Conservation (phyloP, 306 rosid genomes). For the Geum urbanum region DNA sequence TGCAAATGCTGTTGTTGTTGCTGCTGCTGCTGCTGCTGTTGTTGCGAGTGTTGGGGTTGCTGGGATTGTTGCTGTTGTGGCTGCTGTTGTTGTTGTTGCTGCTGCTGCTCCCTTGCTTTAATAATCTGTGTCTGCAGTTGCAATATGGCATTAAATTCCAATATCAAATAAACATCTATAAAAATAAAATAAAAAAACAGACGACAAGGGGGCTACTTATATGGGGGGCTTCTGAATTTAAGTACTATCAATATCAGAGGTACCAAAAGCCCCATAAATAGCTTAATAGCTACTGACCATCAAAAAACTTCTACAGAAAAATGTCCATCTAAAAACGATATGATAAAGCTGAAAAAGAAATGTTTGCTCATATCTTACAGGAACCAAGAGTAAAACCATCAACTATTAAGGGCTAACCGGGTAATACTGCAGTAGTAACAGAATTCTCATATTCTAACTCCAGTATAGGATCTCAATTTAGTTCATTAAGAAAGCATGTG, state of each 20-base stretch:
- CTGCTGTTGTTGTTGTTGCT: constrained; percentile 54
- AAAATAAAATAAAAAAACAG: neutral
- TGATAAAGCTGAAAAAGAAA: neutral
- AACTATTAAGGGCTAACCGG: neutral
- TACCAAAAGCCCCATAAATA: neutral
- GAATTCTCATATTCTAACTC: constrained; percentile 4
- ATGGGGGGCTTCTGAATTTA: constrained; percentile 10
- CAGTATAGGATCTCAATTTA: neutral
- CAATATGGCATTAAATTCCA: constrained; percentile 33
- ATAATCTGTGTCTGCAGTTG: constrained; percentile 70
- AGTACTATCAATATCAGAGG: constrained; percentile 14
- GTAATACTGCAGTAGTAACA: neutral
- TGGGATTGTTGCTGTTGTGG: constrained; percentile 49
- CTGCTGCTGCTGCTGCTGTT: constrained; percentile 49
- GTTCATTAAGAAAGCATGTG: neutral
- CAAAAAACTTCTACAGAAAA: neutral
- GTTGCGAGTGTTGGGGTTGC: constrained; percentile 26
- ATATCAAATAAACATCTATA: constrained; percentile 5
- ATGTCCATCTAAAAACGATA: neutral
- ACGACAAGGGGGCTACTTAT: no score
- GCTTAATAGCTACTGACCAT: neutral
- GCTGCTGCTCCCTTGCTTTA: constrained; percentile 93
- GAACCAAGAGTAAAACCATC: neutral
- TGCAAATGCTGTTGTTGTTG: constrained; percentile 70
- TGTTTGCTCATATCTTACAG: no score